These are phyloP conservation scores for Beauveria australis DNA, from an alignment of 2,329 filamentous ascomycete genomes.

Conservation along the genomic window DNA sequence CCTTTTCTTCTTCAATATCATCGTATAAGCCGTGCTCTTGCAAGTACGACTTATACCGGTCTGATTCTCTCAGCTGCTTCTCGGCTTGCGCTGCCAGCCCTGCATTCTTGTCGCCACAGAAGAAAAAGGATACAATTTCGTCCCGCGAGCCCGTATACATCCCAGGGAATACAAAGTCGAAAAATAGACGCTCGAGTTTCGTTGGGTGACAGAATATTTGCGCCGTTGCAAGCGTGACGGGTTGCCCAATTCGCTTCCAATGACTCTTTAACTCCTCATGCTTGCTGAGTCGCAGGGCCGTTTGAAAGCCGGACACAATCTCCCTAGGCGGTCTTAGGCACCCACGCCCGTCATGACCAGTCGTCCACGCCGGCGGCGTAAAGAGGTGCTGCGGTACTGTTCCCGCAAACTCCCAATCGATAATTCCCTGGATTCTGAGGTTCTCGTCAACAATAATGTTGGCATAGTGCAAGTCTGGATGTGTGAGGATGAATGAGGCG, in stretches of 20 bases:
- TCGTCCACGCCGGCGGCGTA: constrained; percentile 15
- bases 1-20: neutral
- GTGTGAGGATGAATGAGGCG: constrained; percentile 9
- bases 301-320: neutral
- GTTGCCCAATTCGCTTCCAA: neutral
- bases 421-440: constrained; percentile 17
- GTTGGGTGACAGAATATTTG: neutral
- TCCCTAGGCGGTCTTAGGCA: neutral
- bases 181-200: neutral
- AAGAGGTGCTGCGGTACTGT: constrained; percentile 14
- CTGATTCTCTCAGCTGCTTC: neutral
- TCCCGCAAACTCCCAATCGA: constrained; percentile 20
- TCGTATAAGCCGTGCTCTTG: neutral
- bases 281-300: neutral
- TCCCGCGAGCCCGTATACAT: neutral
- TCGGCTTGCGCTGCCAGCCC: neutral
- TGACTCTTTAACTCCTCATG: neutral
- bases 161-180: neutral
- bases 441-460: constrained; percentile 20
- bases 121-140: neutral
- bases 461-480: constrained; percentile 13
- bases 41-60: neutral
- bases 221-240: neutral
- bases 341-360: constrained; percentile 5
- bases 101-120: neutral